Evolutionary conservation across 306 rosid species (phyloP), one percentile per base, ranked within the genome.

Genomic region (Gillenia trifoliata): DNA sequence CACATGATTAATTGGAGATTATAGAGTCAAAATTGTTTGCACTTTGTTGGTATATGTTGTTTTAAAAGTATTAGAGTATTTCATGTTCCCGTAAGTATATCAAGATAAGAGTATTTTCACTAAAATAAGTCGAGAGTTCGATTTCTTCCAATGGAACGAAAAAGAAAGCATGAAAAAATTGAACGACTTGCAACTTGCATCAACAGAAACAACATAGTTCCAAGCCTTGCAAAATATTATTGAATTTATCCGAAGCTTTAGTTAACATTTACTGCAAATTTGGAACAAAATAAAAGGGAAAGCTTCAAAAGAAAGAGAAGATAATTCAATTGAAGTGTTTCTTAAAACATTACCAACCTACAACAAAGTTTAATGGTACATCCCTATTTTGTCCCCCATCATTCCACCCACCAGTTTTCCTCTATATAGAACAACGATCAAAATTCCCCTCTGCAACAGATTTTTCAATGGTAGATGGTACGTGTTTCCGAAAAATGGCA

Each of bases 221-320:
- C 4, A 45, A 15, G 7, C 52, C 52, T 15, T 45, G 52, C 1
- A 15, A 45, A 1, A 45, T 7, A 45, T 45, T 0, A 4, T 45
- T 45, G 2, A 19, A 15, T 45, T 15, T 15, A 15, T 4, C 52
- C 13, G 1, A 15, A 45, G 52, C 17, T 5, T 45, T 1, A 1
- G 1, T 16, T 0, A 8, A 9, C 12, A 10, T 55, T 10, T 3
- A 55, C 8, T 55, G 15, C n/a, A 55, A 47, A 22, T 9, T 55
- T n/a, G 60, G 28, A 52, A 31, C 10, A 26, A 61, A 70, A 1
- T 30, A 13, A 23, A 30, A 5, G 11, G 11, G 22, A 33, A 70
- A 5, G 40, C 76, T 57, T 72, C 57, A 40, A 72, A 59, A 2
- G 55, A 59, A 55, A 59, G 67, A 72, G 13, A 34, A 13, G 65